Percentiles rank a stretch among this genome's conserved stretches.
These are phyloP conservation scores for Chlamydomonas reinhardtii DNA, from an alignment of 163 green algal genomes.

Conservation along the genomic window DNA sequence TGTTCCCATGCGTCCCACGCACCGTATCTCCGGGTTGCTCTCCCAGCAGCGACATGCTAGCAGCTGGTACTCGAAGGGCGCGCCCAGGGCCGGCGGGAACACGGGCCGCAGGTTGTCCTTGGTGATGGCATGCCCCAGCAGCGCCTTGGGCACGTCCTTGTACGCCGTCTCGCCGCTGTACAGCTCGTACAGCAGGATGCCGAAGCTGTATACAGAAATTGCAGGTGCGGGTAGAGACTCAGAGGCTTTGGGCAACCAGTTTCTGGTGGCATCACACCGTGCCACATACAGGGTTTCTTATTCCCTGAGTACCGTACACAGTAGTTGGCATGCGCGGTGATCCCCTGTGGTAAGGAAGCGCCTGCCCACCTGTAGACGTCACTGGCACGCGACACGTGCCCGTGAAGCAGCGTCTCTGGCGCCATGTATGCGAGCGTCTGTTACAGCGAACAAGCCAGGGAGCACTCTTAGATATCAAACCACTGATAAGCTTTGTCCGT, in stretches of 20 bases:
- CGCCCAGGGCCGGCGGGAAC: slow-evolving; percentile 53
- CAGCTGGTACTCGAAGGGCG: slow-evolving; percentile 64
- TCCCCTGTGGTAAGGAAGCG: no score
- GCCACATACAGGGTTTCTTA: no score
- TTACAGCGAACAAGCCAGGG: no score
- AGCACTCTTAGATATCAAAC: neutral
- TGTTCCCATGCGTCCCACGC: neutral
- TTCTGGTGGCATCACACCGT: no score
- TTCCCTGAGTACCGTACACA: no score
- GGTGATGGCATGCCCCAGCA: slow-evolving; percentile 61
- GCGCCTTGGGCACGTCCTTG: slow-evolving; percentile 38
- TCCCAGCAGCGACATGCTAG: slow-evolving; percentile 69
- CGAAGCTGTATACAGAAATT: slow-evolving; percentile 42
- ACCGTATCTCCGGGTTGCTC: slow-evolving; percentile 58
- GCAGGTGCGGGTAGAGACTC: no score
- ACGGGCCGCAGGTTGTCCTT: slow-evolving; percentile 52
- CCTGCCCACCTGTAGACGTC: slow-evolving; percentile 17
- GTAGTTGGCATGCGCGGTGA: no score
- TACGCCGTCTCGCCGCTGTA: slow-evolving; percentile 28
- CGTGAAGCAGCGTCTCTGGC: slow-evolving; percentile 67
- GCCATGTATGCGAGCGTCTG: slow-evolving; percentile 74
- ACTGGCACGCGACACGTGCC: slow-evolving; percentile 39
- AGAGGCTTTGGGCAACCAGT: no score
- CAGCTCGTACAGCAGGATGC: slow-evolving; percentile 71
- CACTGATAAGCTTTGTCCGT: no score